Evolutionary conservation across 2,329 filamentous ascomycete genomes (phyloP).

Genomic region (Colletotrichum sp.): DNA sequence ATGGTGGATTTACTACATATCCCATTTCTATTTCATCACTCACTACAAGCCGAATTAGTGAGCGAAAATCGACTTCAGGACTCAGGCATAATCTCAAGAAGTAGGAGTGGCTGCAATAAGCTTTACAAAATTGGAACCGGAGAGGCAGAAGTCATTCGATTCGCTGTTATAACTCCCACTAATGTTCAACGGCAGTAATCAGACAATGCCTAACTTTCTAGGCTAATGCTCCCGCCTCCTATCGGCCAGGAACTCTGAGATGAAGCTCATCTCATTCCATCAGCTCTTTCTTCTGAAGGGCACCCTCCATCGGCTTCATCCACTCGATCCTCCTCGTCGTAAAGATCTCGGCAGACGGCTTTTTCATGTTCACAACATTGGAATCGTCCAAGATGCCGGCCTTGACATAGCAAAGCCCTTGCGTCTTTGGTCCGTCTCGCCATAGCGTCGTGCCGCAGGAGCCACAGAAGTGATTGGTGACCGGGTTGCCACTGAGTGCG

Average conservation of each 20-base stretch:
- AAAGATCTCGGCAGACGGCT: not conserved
- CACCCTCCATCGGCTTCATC: not conserved
- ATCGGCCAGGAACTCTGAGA: not conserved
- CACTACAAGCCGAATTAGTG: not conserved
- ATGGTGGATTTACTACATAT: not conserved
- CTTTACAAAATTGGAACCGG: not conserved
- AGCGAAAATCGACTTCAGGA: accelerated
- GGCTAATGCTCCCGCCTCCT: not conserved
- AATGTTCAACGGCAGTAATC: not conserved
- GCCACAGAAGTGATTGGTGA: slow-evolving; percentile 2
- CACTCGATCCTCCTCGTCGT: not conserved
- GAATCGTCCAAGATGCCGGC: not conserved
- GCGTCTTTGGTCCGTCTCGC: not conserved
- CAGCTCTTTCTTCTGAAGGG: slow-evolving; percentile 2
- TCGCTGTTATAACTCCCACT: not conserved
- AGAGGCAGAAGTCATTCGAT: not conserved
- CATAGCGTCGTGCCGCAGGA: not conserved
- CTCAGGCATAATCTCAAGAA: not conserved
- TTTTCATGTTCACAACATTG: not conserved
- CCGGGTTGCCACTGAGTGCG: not conserved
- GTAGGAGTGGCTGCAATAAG: not conserved
- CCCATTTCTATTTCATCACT: not conserved
- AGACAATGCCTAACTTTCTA: not conserved
- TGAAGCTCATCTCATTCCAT: not conserved
- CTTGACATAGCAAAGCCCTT: slow-evolving; percentile 2